Percentiles rank a stretch among this genome's conserved stretches.
Conservation (phyloP, 495 filamentous ascomycete genomes). For the Hypoxylon perforatum region DNA sequence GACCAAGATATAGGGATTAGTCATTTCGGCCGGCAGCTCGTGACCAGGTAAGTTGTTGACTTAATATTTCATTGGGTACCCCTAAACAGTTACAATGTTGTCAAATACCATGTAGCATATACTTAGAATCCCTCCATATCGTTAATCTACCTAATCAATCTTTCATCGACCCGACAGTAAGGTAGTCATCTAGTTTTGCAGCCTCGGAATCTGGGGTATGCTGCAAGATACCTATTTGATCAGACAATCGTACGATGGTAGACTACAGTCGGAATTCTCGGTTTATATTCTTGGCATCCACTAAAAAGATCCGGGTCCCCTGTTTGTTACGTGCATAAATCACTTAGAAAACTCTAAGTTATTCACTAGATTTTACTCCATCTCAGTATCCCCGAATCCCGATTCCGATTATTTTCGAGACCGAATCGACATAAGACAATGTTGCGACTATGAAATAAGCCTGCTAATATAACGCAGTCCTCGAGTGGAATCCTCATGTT, state of each 20-base stretch:
- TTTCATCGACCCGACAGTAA: conserved; percentile 27
- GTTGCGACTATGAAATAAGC: no score
- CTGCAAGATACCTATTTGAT: conserved; percentile 30
- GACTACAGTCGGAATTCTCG: conserved; percentile 10
- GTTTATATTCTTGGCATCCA: conserved; percentile 26
- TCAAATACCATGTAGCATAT: conserved; percentile 4
- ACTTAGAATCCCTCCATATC: conserved; percentile 30
- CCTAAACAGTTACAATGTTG: neutral
- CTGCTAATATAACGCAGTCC: no score
- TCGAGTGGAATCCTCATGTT: no score
- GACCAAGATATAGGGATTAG: no score
- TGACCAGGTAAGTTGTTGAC: no score
- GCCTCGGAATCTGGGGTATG: conserved; percentile 29
- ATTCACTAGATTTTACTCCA: no score
- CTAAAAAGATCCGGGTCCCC: neutral
- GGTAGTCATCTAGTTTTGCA: conserved; percentile 26
- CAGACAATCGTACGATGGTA: conserved; percentile 29
- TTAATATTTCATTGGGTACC: neutral
- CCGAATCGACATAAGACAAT: no score
- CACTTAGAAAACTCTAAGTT: no score
- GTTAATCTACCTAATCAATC: conserved; percentile 25
- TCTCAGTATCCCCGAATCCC: no score
- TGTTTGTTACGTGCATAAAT: no score
- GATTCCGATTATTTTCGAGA: no score
- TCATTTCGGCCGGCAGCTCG: no score